phyloP scores from a whole-genome alignment of 2,329 filamentous ascomycete species.

The Orbilia quercus region DNA sequence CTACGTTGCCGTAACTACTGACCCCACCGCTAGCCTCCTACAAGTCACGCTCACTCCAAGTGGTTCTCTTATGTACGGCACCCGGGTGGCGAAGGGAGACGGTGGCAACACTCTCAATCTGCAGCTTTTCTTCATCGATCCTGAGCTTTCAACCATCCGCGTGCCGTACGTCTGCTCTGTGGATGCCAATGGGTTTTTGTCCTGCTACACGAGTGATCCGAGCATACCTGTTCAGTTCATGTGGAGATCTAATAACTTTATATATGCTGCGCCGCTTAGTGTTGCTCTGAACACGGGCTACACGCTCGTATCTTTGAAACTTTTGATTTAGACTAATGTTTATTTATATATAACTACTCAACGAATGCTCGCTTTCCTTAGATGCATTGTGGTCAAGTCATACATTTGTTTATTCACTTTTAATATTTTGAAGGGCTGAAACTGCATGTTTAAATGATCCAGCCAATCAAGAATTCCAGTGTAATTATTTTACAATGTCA shows the following conservation, averaged over 20 bases:
- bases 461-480: too few relatives aligned
- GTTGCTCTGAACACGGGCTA: not conserved
- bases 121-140: not conserved
- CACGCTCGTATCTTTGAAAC: not conserved
- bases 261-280: constrained; percentile 1
- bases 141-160: not conserved
- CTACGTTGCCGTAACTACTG: not conserved
- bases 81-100: constrained; percentile 1
- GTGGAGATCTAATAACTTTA: constrained; percentile 4
- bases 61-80: not conserved
- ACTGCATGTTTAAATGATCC: too few relatives aligned
- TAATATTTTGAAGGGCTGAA: too few relatives aligned
- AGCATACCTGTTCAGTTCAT: not conserved
- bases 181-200: not conserved
- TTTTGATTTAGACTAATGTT: not conserved
- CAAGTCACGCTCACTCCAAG: not conserved
- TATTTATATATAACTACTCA: too few relatives aligned
- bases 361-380: too few relatives aligned
- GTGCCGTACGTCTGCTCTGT: not conserved
- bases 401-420: too few relatives aligned
- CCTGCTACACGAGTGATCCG: not conserved
- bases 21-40: not conserved
- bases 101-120: not conserved
- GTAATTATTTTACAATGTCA: too few relatives aligned
- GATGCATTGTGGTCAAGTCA: too few relatives aligned